Evolutionary conservation across 176 grass and related monocot species (phyloP).

Genomic region (Saccharum spontaneum): DNA sequence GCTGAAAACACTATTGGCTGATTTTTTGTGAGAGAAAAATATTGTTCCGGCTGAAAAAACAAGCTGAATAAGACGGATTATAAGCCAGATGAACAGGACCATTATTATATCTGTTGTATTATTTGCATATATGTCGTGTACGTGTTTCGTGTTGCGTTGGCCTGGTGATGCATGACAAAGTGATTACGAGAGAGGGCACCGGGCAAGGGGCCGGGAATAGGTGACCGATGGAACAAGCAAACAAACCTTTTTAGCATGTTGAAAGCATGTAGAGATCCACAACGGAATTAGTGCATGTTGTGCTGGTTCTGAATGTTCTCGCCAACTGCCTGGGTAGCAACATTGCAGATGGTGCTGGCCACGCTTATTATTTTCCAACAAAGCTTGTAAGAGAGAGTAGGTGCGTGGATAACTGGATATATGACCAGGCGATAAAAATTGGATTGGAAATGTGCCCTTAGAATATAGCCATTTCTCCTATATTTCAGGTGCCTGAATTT

Average conservation of each 20-base stretch:
- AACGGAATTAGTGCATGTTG: conserved; percentile 13
- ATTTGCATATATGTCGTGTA: background rate
- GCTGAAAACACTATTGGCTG: too few species aligned
- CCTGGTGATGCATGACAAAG: background rate
- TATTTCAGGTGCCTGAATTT: too few species aligned
- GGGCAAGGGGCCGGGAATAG: background rate
- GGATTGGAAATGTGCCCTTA: too few species aligned
- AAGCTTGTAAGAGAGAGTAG: background rate
- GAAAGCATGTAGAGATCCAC: conserved; percentile 35
- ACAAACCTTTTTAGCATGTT: background rate
- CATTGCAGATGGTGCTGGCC: background rate
- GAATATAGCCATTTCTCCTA: too few species aligned
- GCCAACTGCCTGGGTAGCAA: background rate
- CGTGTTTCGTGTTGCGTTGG: background rate
- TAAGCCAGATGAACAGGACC: too few species aligned
- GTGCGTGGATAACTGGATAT: background rate
- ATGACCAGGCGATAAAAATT: background rate
- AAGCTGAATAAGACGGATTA: too few species aligned
- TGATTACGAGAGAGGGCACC: background rate
- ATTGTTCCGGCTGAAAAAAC: too few species aligned
- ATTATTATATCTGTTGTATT: background rate
- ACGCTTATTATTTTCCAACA: background rate
- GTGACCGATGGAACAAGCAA: conserved; percentile 58
- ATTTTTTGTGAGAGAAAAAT: too few species aligned
- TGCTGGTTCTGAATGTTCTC: conserved; percentile 18